Percentiles rank a stretch among this genome's conserved stretches.
Evolutionary conservation across 1,284 basidiomycete species (phyloP).

Genomic region (Cutaneotrichosporon daszewskae): DNA sequence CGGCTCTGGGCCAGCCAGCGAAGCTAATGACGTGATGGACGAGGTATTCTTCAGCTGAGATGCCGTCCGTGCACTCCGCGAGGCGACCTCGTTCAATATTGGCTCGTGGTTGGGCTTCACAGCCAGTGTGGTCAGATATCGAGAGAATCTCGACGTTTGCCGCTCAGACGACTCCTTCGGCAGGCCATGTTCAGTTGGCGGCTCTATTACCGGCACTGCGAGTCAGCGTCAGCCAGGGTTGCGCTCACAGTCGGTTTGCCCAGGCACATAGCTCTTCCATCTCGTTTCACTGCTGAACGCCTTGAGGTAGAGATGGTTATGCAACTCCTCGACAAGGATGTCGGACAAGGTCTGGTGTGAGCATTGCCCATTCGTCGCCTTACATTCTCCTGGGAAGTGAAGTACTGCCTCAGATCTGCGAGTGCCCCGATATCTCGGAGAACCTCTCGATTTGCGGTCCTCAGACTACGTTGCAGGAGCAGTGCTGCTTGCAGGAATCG

Average conservation of each 20-base stretch:
- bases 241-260: constrained; percentile 61
- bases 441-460: constrained; percentile 84
- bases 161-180: constrained; percentile 1
- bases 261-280: constrained; percentile 78
- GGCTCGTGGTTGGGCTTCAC: constrained; percentile 70
- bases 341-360: constrained; percentile 70
- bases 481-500: constrained; percentile 83
- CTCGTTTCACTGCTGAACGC: constrained; percentile 91
- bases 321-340: constrained; percentile 90
- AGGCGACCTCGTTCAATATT: constrained; percentile 43
- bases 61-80: not conserved
- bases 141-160: constrained; percentile 44
- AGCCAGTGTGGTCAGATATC: constrained; percentile 65
- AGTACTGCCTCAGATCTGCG: constrained; percentile 79
- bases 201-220: constrained; percentile 13
- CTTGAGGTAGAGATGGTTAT: constrained; percentile 96
- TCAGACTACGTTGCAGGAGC: constrained; percentile 79
- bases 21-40: constrained; percentile 53
- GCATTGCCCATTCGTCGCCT: constrained; percentile 32
- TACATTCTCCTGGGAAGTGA: constrained; percentile 80
- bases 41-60: constrained; percentile 7
- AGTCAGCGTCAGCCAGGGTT: not conserved
- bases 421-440: constrained; percentile 92
- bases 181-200: not conserved
- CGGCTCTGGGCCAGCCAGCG: not conserved